Evolutionary conservation across 345 rosid species (phyloP).

Genomic region (Raphanus sativus): DNA sequence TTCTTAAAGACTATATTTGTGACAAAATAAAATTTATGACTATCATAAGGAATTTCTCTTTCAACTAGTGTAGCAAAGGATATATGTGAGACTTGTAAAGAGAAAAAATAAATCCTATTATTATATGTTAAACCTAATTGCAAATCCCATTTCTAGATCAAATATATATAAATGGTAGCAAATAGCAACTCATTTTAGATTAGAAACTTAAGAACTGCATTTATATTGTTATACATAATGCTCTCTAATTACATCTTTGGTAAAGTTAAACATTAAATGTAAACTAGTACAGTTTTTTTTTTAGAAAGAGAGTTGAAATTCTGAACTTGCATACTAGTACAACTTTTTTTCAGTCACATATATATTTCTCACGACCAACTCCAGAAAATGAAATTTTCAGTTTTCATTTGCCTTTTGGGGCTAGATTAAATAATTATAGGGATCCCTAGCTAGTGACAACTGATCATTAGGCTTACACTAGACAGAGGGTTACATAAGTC

Average conservation of each 20-base stretch:
- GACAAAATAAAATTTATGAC: no score
- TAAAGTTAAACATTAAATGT: not conserved
- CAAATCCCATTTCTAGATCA: not conserved
- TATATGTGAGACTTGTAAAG: not conserved
- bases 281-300: not conserved
- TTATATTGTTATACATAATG: not conserved
- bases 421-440: conserved; percentile 2
- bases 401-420: not conserved
- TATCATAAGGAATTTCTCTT: no score
- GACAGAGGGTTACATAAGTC: conserved; percentile 13
- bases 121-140: not conserved
- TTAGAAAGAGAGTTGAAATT: not conserved
- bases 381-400: not conserved
- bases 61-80: not conserved
- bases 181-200: not conserved
- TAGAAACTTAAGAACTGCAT: not conserved
- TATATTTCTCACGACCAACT: not conserved
- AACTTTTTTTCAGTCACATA: not conserved
- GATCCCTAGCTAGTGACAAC: conserved; percentile 18
- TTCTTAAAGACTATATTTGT: no score
- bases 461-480: conserved; percentile 13
- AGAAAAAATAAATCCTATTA: not conserved
- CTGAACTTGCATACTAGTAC: not conserved
- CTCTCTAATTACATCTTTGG: not conserved
- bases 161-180: not conserved